These are phyloP conservation scores for Colletotrichum australisinense DNA, from an alignment of 2,329 filamentous ascomycete genomes.

Conservation along the genomic window DNA sequence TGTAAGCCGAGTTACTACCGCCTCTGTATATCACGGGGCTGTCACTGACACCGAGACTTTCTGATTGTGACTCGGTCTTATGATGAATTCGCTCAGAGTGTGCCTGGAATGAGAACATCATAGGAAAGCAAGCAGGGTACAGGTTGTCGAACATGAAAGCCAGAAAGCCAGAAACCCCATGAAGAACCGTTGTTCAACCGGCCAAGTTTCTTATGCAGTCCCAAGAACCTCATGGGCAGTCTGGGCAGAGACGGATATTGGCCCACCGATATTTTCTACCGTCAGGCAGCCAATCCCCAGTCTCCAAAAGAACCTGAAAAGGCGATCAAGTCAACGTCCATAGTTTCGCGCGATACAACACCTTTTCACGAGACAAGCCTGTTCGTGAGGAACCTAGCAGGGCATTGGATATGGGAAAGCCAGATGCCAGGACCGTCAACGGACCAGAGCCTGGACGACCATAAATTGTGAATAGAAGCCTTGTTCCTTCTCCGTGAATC, in stretches of 20 bases:
- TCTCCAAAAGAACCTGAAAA: rapidly evolving
- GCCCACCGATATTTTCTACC: not conserved
- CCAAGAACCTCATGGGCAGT: not conserved
- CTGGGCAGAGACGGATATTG: no score
- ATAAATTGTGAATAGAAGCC: not conserved
- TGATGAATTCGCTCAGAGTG: no score
- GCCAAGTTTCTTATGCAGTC: not conserved
- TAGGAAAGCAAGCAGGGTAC: no score
- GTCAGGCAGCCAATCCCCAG: not conserved
- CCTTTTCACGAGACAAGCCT: not conserved
- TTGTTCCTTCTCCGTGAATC: not conserved
- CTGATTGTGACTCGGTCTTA: no score
- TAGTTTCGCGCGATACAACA: no score
- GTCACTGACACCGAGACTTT: no score
- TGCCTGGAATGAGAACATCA: no score
- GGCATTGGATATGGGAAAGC: not conserved
- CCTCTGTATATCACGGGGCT: no score
- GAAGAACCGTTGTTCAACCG: not conserved
- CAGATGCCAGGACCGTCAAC: not conserved
- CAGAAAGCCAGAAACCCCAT: no score
- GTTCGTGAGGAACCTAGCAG: not conserved
- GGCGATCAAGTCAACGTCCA: not conserved
- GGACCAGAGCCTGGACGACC: not conserved
- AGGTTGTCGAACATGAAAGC: no score
- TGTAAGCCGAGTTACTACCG: no score